Evolutionary conservation across 495 filamentous ascomycete species (phyloP), one percentile per base, ranked within the genome.

Genomic region (Penicillium robsamsonii): DNA sequence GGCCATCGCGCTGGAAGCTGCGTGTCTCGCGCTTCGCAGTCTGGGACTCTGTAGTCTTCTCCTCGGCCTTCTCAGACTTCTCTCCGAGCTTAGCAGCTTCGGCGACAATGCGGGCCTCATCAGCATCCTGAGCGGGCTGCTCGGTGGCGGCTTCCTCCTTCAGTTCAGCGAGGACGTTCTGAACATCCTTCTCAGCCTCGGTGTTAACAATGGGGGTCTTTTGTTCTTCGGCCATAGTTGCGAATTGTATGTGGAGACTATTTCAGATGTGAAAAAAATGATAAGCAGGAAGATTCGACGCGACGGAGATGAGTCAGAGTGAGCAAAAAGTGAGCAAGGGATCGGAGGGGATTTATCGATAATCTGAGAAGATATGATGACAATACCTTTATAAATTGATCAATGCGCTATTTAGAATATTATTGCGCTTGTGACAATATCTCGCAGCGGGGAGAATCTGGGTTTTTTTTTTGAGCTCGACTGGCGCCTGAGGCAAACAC

Each of bases 101-200:
- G 17, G 72, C 74, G 57, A 77, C 71, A 52, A 75, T 76, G 52
- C 70, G 73, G 46, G 74, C 71, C 57, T 78, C 76, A 41, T 76
- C 70, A n/a, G 69, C 59, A 44, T 71, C 69, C 53, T 74, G 67
- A 44, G 63, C 50, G 33, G 70, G 60, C 57, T 65, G 63, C 59
- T 66, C 70, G 11, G 57, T 25, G 33, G 62, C 50, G n/a, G 53
- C 58, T 24, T 61, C 55, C 31, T 75, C 74, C 67, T 79, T 76
- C 69, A 79, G 61, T 59, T 79, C 76, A 11, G 73, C 70, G 29
- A 78, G 70, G 15, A 78, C 70, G 57, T 73, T 70, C 69, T 77
- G 74, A 33, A 79, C 76, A 66, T 78, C 75, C 66, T 76, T 67
- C 58, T 72, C 73, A 15, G 76, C 73, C 46, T 75, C 74, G 41